phyloP scores from a whole-genome alignment of 2,329 filamentous ascomycete species.

The Boeremia lycopersici region DNA sequence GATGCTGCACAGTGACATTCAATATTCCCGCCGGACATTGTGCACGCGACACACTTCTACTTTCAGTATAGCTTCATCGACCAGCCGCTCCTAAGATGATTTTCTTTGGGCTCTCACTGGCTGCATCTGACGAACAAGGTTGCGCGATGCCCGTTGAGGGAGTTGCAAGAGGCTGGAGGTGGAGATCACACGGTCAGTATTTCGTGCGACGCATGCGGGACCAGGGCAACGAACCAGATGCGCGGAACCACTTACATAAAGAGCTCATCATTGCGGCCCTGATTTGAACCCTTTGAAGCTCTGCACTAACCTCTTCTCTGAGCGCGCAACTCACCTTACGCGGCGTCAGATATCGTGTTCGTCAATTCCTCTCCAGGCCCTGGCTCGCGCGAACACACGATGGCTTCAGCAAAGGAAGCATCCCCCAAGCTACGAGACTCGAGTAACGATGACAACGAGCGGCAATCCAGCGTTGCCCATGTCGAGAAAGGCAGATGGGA shows the following conservation, averaged over 20 bases:
- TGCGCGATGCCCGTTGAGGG: conserved; percentile 4
- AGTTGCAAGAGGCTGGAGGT: conserved; percentile 11
- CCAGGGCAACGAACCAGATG: conserved; percentile 7
- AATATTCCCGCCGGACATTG: conserved; percentile 9
- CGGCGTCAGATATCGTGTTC: background rate
- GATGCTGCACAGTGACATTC: background rate
- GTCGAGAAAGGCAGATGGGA: conserved; percentile 47
- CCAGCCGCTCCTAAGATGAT: background rate
- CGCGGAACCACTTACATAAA: conserved; percentile 9
- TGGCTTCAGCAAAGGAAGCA: conserved; percentile 15
- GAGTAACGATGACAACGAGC: conserved; percentile 12
- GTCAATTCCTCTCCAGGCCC: too few relatives aligned
- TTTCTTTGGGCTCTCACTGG: background rate
- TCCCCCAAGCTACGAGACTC: conserved; percentile 7
- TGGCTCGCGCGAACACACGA: background rate
- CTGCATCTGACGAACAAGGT: background rate
- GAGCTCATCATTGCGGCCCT: background rate
- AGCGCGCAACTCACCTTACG: background rate
- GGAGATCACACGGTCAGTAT: conserved; percentile 13
- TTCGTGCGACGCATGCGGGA: conserved; percentile 14
- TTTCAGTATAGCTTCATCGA: conserved; percentile 1
- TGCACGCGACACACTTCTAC: conserved; percentile 4
- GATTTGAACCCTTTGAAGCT: background rate
- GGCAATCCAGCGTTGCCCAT: conserved; percentile 13
- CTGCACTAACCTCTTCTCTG: background rate